phyloP scores from a whole-genome alignment of 2,329 filamentous ascomycete species.

The Capronia coronata region DNA sequence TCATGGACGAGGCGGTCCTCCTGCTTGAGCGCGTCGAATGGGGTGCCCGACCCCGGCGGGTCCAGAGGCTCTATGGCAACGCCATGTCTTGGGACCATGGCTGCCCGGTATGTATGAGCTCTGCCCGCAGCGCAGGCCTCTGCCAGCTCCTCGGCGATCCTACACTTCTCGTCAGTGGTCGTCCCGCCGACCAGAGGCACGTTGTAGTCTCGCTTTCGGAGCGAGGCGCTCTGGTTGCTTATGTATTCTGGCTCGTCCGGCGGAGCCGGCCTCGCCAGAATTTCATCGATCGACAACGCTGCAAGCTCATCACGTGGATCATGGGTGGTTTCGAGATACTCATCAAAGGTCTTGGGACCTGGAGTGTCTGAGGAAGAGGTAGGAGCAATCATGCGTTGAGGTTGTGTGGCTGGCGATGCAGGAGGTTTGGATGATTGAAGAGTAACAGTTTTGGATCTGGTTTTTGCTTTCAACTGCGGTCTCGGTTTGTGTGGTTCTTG shows the following conservation, averaged over 20 bases:
- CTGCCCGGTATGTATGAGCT: not conserved
- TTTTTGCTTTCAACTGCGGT: not conserved
- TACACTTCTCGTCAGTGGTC: constrained; percentile 5
- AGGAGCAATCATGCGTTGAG: too few species aligned
- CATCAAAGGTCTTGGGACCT: not conserved
- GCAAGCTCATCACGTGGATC: not conserved
- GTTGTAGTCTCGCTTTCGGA: not conserved
- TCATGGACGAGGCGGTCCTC: constrained; percentile 15
- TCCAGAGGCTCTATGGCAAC: constrained; percentile 8
- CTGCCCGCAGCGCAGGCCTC: not conserved
- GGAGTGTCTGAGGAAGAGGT: not conserved
- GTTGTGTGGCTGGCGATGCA: not conserved
- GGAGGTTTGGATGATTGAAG: not conserved
- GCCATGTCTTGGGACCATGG: not conserved
- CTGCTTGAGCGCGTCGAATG: constrained; percentile 17
- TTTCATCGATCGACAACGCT: constrained; percentile 2
- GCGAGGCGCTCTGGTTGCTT: not conserved
- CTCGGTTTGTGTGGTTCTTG: not conserved
- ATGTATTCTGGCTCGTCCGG: constrained; percentile 15
- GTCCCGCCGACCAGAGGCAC: constrained; percentile 23
- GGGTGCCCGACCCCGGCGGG: constrained; percentile 14
- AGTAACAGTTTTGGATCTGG: not conserved
- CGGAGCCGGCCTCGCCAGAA: constrained; percentile 12
- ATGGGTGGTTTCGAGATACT: not conserved
- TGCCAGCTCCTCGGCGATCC: constrained; percentile 10